Conservation (phyloP, 1,284 basidiomycete genomes). For the Tilletia walkeri region DNA sequence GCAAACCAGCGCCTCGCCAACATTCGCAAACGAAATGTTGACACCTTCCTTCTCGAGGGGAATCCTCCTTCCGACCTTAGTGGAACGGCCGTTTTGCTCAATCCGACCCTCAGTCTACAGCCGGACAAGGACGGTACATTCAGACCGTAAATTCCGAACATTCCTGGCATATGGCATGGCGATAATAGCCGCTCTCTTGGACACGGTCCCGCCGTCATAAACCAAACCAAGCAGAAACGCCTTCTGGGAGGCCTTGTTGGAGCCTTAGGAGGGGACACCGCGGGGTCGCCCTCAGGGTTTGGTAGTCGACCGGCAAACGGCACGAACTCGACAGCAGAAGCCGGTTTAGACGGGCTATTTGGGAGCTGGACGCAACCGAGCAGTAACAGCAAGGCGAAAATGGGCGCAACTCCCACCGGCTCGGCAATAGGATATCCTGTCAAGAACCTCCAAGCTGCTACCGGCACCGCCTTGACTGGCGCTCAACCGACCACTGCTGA, state of each 20-base stretch:
- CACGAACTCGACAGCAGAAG: not conserved
- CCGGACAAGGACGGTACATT: not conserved
- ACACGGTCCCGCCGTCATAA: not conserved
- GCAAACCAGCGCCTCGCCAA: not conserved
- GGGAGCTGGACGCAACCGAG: not conserved
- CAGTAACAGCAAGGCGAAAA: not conserved
- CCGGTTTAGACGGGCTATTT: not conserved
- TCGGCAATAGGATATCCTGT: not conserved
- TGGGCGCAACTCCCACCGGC: not conserved
- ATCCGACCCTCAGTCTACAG: slow-evolving; percentile 1
- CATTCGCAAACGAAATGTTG: not conserved
- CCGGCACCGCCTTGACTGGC: slow-evolving; percentile 59
- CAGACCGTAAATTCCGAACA: not conserved
- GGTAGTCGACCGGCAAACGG: not conserved
- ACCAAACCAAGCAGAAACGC: not conserved
- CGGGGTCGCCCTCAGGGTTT: not conserved
- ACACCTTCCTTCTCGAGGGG: not conserved
- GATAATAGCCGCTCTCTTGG: not conserved
- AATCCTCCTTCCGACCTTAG: not conserved
- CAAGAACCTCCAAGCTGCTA: slow-evolving; percentile 56
- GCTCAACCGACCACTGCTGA: slow-evolving; percentile 63
- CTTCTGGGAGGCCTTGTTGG: slow-evolving; percentile 7
- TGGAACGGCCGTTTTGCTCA: not conserved
- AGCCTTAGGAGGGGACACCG: slow-evolving; percentile 6
- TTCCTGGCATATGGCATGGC: not conserved